Evolutionary conservation across 2,329 filamentous ascomycete genomes (phyloP), one percentile per base, ranked within the genome.

Genomic region (Colletotrichum sansevieriae): DNA sequence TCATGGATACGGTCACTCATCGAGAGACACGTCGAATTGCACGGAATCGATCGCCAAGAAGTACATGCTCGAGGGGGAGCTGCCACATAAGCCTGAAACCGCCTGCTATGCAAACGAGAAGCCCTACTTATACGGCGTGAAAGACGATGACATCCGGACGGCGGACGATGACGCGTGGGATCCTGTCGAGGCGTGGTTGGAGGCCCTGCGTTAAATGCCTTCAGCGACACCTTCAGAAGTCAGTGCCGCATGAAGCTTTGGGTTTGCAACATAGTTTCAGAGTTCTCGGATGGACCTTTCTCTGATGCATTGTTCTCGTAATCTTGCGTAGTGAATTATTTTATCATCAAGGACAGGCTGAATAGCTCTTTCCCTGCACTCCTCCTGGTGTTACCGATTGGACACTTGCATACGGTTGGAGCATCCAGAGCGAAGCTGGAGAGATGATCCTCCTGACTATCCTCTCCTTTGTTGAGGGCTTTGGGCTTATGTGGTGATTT

Each of bases 1-100:
- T 63, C 83, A 85, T 63, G 83, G 83, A 4, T 85, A 85, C 56
- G 84, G 84, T 0, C 83, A 86, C 66, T 79, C 81, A 12, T 83
- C 82, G 3, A 74, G 77, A n/a, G 83, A 86, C 59, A 75, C 71
- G 41, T 84, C 83, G 1, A 74, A 74, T 12, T 86, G 83, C 73
- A 86, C 83, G 1, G 80, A 85, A 47, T 66, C 70, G 0, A 76
- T 83, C 29, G 80, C 77, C 10, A 81, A 74, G 68, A 72, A 73
- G 3, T 85, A 77, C 20, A 82, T 86, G 13, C 62, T 83, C 3
- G 63, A 81, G 3, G 83, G 83, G 0, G 74, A 72, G 3, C 35
- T 85, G 12, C 83, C 83, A 0, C 72, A 77, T 0, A 77, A 80
- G 11, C 73, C 75, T 0, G 83, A 85, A 74, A 84, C 81, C 18